phyloP scores from a whole-genome alignment of 257 asterid species.

The Przewalskia tangutica region DNA sequence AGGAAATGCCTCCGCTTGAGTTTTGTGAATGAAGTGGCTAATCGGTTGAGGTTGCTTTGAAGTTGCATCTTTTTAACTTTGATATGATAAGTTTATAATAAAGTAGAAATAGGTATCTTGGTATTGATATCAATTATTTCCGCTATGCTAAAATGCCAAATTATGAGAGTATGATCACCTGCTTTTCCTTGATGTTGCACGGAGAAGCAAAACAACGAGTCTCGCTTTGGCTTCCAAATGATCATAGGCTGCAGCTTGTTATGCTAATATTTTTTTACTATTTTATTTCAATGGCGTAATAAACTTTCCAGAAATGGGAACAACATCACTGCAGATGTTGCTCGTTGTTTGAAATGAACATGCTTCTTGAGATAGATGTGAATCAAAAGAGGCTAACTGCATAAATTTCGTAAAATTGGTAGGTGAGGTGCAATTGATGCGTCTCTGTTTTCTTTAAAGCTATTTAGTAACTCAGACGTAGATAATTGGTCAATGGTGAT shows the following conservation, averaged over 20 bases:
- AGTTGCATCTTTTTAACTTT: slow-evolving; percentile 65
- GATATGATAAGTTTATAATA: slow-evolving; percentile 65
- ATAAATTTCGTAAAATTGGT: not conserved
- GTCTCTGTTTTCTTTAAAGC: not conserved
- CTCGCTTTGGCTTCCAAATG: not conserved
- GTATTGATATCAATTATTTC: slow-evolving; percentile 77
- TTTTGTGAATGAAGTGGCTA: slow-evolving; percentile 52
- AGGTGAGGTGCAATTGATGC: not conserved
- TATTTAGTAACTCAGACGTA: not conserved
- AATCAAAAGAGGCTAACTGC: not conserved
- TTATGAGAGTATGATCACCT: slow-evolving; percentile 50
- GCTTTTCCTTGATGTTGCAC: slow-evolving; percentile 53
- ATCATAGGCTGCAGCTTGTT: not conserved
- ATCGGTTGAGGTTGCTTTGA: slow-evolving; percentile 42
- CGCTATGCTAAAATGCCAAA: slow-evolving; percentile 73
- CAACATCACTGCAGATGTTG: not conserved
- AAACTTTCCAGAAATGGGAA: not conserved
- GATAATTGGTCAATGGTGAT: no score
- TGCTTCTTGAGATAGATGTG: not conserved
- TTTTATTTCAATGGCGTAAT: not conserved
- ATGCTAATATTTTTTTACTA: not conserved
- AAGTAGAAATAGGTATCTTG: slow-evolving; percentile 40
- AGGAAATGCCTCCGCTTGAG: slow-evolving; percentile 44
- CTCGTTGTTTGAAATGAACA: not conserved
- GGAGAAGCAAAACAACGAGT: not conserved